A percentile compares a stretch with the other conserved stretches of the same genome.
Evolutionary conservation across 106 monocot species (phyloP).

Genomic region (Vanilla planifolia): DNA sequence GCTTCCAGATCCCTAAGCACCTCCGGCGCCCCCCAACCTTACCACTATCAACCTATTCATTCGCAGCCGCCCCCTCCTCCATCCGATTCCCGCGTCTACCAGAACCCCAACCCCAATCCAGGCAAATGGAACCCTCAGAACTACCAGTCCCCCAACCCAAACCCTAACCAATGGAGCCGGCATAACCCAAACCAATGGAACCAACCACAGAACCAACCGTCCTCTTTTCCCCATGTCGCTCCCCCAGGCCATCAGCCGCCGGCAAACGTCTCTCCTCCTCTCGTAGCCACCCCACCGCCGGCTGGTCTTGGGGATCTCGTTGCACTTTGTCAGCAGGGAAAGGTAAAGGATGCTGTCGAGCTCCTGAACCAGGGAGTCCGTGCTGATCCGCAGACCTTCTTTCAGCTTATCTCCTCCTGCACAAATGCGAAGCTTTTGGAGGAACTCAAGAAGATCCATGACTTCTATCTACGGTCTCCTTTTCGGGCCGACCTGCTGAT

Average conservation of each 20-base stretch:
- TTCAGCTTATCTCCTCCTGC: conserved; percentile 48
- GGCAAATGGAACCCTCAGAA: conserved; percentile 12
- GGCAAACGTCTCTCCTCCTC: neutral
- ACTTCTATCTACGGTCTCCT: conserved; percentile 59
- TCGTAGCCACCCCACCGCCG: conserved; percentile 15
- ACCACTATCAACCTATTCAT: conserved; percentile 8
- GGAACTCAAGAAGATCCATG: conserved; percentile 71
- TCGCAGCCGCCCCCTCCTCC: conserved; percentile 2
- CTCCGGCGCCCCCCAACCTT: conserved; percentile 19
- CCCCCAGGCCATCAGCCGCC: neutral
- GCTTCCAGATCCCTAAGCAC: conserved; percentile 17
- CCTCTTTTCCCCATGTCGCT: conserved; percentile 3
- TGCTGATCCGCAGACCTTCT: conserved; percentile 42
- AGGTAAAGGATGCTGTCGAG: conserved; percentile 67
- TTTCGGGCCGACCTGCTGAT: conserved; percentile 60
- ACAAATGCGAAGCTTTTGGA: conserved; percentile 55
- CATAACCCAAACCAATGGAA: conserved; percentile 13
- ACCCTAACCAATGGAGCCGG: conserved; percentile 5
- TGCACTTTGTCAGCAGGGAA: conserved; percentile 47
- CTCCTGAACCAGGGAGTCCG: conserved; percentile 40
- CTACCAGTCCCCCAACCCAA: neutral
- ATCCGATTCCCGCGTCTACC: conserved; percentile 11
- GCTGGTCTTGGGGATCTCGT: conserved; percentile 46
- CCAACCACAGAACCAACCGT: conserved; percentile 9
- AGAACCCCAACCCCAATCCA: conserved; percentile 11